Conservation (phyloP, 23 red algal genomes). For the Chondrus crispus region DNA sequence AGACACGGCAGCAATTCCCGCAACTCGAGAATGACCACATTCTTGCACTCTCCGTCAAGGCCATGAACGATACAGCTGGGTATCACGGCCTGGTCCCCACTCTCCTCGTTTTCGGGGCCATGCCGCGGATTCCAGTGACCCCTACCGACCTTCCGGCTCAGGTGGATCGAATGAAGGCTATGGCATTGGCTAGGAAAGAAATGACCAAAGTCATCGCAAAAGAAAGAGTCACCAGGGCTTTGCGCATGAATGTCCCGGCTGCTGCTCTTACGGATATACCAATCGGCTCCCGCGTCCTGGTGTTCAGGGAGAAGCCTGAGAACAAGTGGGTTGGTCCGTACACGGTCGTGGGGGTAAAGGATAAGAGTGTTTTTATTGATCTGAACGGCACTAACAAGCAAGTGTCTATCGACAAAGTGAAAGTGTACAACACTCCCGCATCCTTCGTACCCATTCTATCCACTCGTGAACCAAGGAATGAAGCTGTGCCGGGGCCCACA, state of each 20-base stretch:
- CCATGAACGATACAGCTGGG: not conserved
- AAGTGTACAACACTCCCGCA: no score
- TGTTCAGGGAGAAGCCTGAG: not conserved
- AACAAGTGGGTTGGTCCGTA: not conserved
- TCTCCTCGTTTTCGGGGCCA: not conserved
- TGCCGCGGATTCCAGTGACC: not conserved
- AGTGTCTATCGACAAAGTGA: conserved; percentile 4
- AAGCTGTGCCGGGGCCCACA: no score
- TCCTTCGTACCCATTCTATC: no score
- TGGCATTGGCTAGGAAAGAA: not conserved
- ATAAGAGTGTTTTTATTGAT: not conserved
- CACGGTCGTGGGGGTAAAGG: not conserved
- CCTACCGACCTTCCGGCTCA: not conserved
- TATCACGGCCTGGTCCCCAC: not conserved
- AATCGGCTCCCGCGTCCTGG: not conserved
- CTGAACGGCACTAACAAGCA: not conserved
- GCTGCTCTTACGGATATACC: not conserved
- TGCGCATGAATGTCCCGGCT: not conserved
- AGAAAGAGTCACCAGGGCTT: not conserved
- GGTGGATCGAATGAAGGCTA: not conserved
- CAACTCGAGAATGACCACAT: not conserved
- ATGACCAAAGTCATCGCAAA: not conserved
- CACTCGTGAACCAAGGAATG: no score
- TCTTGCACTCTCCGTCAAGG: not conserved
- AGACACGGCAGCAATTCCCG: not conserved